phyloP scores from a whole-genome alignment of 305 asterid genomes.

The Fraxinus ornus region DNA sequence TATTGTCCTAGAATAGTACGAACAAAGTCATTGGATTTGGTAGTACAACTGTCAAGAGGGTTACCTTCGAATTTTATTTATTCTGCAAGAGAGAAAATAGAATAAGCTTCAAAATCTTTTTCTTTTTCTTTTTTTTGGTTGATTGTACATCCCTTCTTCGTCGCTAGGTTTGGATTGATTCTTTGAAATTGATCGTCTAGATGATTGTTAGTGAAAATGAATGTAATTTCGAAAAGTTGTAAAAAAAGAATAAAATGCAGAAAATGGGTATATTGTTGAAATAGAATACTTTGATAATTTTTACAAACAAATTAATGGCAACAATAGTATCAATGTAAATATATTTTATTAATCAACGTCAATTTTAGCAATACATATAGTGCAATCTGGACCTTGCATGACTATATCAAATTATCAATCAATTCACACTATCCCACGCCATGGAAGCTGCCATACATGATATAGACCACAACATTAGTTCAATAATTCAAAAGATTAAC shows the following conservation, averaged over 20 bases:
- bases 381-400: background rate
- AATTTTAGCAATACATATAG: background rate
- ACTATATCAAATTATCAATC: constrained; percentile 11
- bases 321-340: background rate
- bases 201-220: background rate
- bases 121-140: background rate
- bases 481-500: background rate
- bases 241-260: background rate
- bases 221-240: background rate
- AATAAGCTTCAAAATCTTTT: background rate
- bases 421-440: constrained; percentile 54
- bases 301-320: background rate
- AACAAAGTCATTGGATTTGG: background rate
- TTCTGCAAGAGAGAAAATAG: background rate
- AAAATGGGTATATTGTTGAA: background rate
- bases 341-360: background rate
- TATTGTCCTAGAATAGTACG: background rate
- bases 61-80: background rate
- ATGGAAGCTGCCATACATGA: constrained; percentile 42
- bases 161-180: background rate
- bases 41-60: background rate
- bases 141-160: background rate
- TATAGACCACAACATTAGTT: background rate
- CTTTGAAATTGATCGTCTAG: background rate
- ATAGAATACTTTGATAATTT: background rate